Base-by-base conservation (phyloP, 495 filamentous ascomycete genomes). In the Aspergillus kassunensis region DNA sequence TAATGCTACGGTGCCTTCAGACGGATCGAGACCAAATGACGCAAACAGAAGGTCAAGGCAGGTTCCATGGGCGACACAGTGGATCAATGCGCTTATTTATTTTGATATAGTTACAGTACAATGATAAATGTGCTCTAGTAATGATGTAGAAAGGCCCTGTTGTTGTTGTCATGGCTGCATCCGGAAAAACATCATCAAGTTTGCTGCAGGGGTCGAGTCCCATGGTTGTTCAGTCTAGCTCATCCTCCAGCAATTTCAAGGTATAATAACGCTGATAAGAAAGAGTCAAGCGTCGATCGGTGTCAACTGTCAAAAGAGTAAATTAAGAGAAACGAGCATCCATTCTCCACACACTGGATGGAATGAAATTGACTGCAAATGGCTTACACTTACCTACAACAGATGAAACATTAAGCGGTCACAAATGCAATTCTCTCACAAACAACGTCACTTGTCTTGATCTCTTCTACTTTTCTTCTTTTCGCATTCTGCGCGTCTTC, bases 11-110 rank as follows among this genome's bases (percentile, higher is more conserved):
- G 24, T 27, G 9, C 9, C 24, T 27, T 27, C 13, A n/a, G 12
- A 33, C 6, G 3, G 10, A 33, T 10, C 13, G 23, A 24, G 20
- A 25, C 19, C 39, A 13, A 4, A 33, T 55, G 52, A 55, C 52
- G 52, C 52, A 55, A 55, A 65, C 61, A 60, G 49, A 45, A 33
- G 41, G 18, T 44, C 40, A 44, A 39, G 8, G 8, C 15, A 15
- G n/a, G 8, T 42, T 21, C 44, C 44, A 24, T 35, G 44, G 44
- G 35, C 18, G 13, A 25, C 19, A 1, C 1, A 23, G 44, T 46
- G 44, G 44, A 35, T 33, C 31, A 12, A 46, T 46, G 30, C 19
- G 20, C 10, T 45, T 30, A 31, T 16, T 44, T 31, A 44, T 19
- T 44, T 30, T n/a, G 25, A 15, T 44, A 16, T 18, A 7, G n/a